phyloP scores from a whole-genome alignment of 2,329 filamentous ascomycete genomes.

The Sporothrix humicola region DNA sequence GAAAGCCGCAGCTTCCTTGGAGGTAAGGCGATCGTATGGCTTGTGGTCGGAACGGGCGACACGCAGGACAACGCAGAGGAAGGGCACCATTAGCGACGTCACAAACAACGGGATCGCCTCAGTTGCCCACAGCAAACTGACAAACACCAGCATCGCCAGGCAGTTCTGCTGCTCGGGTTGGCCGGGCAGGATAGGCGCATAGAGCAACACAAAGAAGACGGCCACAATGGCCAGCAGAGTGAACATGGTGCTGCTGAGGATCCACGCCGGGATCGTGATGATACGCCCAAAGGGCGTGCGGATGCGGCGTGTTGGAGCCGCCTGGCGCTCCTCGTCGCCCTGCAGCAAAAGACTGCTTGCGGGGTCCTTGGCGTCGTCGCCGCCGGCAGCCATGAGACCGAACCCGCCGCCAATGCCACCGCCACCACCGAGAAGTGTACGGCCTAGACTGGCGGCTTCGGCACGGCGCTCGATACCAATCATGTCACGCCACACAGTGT shows the following conservation, averaged over 20 bases:
- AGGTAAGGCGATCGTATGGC: constrained; percentile 72
- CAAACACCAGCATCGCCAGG: constrained; percentile 88
- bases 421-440: constrained; percentile 73
- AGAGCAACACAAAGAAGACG: constrained; percentile 76
- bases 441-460: constrained; percentile 89
- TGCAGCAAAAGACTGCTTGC: constrained; percentile 72
- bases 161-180: constrained; percentile 94
- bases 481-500: constrained; percentile 98
- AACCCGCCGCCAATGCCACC: constrained; percentile 31
- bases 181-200: constrained; percentile 76
- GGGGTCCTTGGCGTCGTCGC: constrained; percentile 55
- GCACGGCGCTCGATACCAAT: constrained; percentile 96
- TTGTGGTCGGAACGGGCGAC: constrained; percentile 78
- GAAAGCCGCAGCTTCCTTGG: constrained; percentile 79
- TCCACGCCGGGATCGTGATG: constrained; percentile 77
- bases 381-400: constrained; percentile 35
- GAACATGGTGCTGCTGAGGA: constrained; percentile 81
- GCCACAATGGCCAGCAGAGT: constrained; percentile 72
- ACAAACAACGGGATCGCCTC: constrained; percentile 98
- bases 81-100: constrained; percentile 90
- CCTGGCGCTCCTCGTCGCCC: constrained; percentile 74
- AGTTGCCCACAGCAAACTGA: constrained; percentile 94
- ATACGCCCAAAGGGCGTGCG: constrained; percentile 67
- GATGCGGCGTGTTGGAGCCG: constrained; percentile 49
- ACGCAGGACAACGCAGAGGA: constrained; percentile 83